phyloP scores from a whole-genome alignment of 192 early-diverging fungal genomes.

The Mortierella claussenii region DNA sequence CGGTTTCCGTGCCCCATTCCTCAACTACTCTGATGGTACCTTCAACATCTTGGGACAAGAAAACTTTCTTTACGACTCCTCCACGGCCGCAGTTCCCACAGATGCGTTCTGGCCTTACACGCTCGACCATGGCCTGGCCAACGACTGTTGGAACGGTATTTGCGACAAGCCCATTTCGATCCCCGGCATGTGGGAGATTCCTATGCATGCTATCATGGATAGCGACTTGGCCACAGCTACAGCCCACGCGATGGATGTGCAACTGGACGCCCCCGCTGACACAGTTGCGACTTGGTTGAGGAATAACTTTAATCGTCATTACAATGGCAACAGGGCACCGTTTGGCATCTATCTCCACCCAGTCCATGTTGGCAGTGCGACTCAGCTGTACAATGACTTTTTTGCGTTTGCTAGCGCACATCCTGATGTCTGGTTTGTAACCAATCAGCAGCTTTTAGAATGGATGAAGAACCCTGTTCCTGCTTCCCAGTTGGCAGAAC shows the following conservation, averaged over 20 bases:
- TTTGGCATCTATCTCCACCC: conserved; percentile 60
- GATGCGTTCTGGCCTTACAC: conserved; percentile 76
- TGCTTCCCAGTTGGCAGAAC: conserved; percentile 63
- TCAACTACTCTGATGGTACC: conserved; percentile 61
- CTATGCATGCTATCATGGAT: conserved; percentile 68
- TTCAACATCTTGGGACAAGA: conserved; percentile 56
- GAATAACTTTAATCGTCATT: conserved; percentile 65
- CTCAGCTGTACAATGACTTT: conserved; percentile 56
- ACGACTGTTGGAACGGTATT: conserved; percentile 66
- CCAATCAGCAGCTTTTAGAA: conserved; percentile 70
- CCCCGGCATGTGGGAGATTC: conserved; percentile 75
- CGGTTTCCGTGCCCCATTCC: conserved; percentile 75
- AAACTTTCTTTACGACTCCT: conserved; percentile 66
- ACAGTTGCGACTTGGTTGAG: conserved; percentile 59
- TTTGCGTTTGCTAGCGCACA: conserved; percentile 61
- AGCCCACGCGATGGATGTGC: conserved; percentile 59
- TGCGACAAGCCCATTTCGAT: conserved; percentile 55
- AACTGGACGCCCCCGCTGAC: conserved; percentile 54
- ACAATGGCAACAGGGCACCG: conserved; percentile 59
- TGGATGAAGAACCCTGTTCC: conserved; percentile 87
- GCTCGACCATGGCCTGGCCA: conserved; percentile 68
- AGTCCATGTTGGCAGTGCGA: conserved; percentile 55
- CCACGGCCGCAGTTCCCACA: conserved; percentile 54
- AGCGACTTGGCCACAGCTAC: conserved; percentile 13
- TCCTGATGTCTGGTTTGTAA: conserved; percentile 79